These are phyloP conservation scores for Quercus gilva DNA, from an alignment of 306 rosid genomes.

Conservation along the genomic window DNA sequence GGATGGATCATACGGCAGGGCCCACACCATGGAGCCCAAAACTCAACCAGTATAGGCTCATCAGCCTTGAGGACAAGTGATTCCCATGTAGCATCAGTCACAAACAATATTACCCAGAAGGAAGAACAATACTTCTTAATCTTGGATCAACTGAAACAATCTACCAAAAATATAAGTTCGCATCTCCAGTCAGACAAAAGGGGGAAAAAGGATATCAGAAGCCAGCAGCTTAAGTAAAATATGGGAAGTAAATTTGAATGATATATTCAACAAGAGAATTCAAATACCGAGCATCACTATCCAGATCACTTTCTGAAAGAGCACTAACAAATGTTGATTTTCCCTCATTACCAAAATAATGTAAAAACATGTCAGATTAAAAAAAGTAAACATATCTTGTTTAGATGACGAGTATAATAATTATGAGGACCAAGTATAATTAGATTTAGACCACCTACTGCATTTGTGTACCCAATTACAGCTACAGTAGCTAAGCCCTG, in stretches of 20 bases:
- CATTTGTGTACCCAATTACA: constrained; percentile 93
- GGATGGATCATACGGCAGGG: constrained; percentile 14
- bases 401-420: constrained; percentile 5
- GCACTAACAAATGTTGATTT: constrained; percentile 84
- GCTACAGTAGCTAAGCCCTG: constrained; percentile 74
- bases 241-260: neutral
- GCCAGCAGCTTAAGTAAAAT: neutral
- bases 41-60: constrained; percentile 11
- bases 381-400: constrained; percentile 11
- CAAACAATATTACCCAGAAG: neutral
- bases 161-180: constrained; percentile 39
- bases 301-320: constrained; percentile 67
- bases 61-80: constrained; percentile 3
- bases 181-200: neutral
- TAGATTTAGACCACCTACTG: constrained; percentile 50
- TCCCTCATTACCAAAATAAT: constrained; percentile 45
- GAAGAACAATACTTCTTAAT: constrained; percentile 60
- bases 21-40: constrained; percentile 21
- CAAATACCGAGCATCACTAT: constrained; percentile 77
- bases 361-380: neutral
- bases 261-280: neutral
- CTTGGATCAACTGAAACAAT: constrained; percentile 88
- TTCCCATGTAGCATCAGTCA: constrained; percentile 10
- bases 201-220: neutral
- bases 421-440: constrained; percentile 7